Base-by-base conservation (phyloP, 2,329 filamentous ascomycete genomes). In the Ascomycota sp. region DNA sequence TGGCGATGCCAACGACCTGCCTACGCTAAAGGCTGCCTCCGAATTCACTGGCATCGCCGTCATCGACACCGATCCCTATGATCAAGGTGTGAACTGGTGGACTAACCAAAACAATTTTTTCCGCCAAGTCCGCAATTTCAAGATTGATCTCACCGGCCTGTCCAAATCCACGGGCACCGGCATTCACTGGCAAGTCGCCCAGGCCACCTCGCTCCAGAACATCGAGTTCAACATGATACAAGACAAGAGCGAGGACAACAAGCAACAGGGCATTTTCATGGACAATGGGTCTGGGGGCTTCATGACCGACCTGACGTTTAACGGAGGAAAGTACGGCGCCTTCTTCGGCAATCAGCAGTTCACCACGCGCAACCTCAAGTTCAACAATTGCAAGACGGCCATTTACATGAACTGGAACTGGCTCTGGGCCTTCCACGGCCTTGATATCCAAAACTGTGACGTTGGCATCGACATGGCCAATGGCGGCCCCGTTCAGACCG, bases 391-490 rank as follows among this genome's bases (percentile, higher is more conserved):
- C 59, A 65, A 80, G 45, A 91, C 80, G 2, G 82, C 78, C 36
- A 71, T 92, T 38, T 81, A 69, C 55, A 77, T 89, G 72, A 83
- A 83, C 60, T 92, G 82, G 82, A 80, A 86, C 57, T 92, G 82
- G 82, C 61, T 72, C 12, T 91, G 78, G 75, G 71, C 75, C 27
- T 69, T 89, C 53, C 81, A 86, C 47, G 76, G 69, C 23, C 41
- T 91, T 23, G 64, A 56, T 27, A 79, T 91, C 52, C 72, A 81
- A 49, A 70, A 75, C 47, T 80, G 75, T 46, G 56, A 59, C n/a
- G 54, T 85, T 24, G 82, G 79, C 32, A 58, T 91, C 37, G 77
- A 91, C 52, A 81, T 92, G 71, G 68, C 75, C 31, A 9, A 27
- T 7, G 68, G 65, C 19, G 48, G 57, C 21, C 56, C 61, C n/a